Conservation (phyloP, 2,329 filamentous ascomycete genomes). For the Aureobasidium sp. region DNA sequence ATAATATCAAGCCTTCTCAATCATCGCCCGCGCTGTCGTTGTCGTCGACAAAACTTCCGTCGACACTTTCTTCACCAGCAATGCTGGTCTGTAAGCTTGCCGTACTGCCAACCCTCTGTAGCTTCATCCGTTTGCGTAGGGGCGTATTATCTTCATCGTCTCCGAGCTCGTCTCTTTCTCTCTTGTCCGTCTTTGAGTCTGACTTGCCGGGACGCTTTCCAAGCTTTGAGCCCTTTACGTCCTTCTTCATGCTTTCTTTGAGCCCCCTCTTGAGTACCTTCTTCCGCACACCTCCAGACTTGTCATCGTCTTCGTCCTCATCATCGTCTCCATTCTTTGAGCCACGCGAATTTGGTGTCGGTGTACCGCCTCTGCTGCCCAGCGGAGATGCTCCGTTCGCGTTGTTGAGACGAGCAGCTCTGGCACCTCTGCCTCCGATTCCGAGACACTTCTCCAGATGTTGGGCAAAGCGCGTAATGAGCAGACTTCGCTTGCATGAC, state of each 20-base stretch:
- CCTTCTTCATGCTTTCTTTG: slow-evolving; percentile 38
- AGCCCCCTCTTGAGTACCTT: slow-evolving; percentile 31
- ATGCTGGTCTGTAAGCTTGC: slow-evolving; percentile 23
- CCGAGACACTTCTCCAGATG: slow-evolving; percentile 55
- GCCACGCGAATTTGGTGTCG: slow-evolving; percentile 18
- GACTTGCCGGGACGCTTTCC: slow-evolving; percentile 19
- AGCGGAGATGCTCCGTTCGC: slow-evolving; percentile 19
- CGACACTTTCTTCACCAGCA: slow-evolving; percentile 24
- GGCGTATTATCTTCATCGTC: slow-evolving; percentile 22
- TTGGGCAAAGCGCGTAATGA: slow-evolving; percentile 52
- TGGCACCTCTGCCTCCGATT: slow-evolving; percentile 45
- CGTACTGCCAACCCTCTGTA: slow-evolving; percentile 26
- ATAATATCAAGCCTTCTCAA: slow-evolving; percentile 10
- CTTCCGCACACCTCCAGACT: slow-evolving; percentile 25
- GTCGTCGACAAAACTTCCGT: slow-evolving; percentile 28
- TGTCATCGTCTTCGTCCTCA: slow-evolving; percentile 21
- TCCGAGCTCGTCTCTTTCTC: slow-evolving; percentile 27
- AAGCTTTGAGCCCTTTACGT: slow-evolving; percentile 24
- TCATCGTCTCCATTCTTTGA: slow-evolving; percentile 20
- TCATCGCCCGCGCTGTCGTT: slow-evolving; percentile 23
- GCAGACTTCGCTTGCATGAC: slow-evolving; percentile 52
- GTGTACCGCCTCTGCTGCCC: slow-evolving; percentile 27
- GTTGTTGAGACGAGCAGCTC: slow-evolving; percentile 36
- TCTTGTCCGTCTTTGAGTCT: slow-evolving; percentile 21
- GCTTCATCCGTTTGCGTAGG: slow-evolving; percentile 30